phyloP scores from a whole-genome alignment of 2,329 filamentous ascomycete species.

The Apiospora koreana region DNA sequence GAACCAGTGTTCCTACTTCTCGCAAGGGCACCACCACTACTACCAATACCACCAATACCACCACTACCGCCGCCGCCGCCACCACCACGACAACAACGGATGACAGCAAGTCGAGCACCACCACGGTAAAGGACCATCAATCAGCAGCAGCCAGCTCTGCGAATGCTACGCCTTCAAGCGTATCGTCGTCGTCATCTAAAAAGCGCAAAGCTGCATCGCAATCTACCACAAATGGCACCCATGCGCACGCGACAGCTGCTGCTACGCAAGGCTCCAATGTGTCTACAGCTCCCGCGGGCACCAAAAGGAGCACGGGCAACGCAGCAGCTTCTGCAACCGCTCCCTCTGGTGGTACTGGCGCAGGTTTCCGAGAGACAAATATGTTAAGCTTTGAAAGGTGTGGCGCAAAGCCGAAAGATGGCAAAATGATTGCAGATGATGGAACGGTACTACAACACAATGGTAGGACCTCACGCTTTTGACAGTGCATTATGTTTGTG shows the following conservation, averaged over 20 bases:
- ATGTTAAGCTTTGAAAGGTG: constrained; percentile 84
- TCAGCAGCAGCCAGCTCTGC: constrained; percentile 25
- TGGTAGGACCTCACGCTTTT: constrained; percentile 60
- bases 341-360: constrained; percentile 17
- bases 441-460: constrained; percentile 82
- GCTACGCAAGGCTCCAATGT: constrained; percentile 28
- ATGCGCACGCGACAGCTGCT: background rate
- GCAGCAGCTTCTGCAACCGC: constrained; percentile 20
- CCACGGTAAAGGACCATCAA: constrained; percentile 27
- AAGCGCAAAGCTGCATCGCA: constrained; percentile 78
- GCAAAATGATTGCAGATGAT: constrained; percentile 84
- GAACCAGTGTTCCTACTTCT: constrained; percentile 30
- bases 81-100: constrained; percentile 23
- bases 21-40: constrained; percentile 38
- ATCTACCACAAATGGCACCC: constrained; percentile 30
- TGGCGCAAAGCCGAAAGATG: constrained; percentile 69
- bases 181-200: constrained; percentile 54
- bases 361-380: constrained; percentile 68
- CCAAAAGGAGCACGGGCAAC: constrained; percentile 27
- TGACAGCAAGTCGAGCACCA: constrained; percentile 28
- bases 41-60: background rate
- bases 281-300: constrained; percentile 25
- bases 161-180: constrained; percentile 21
- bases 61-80: background rate
- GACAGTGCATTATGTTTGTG: background rate